Base-by-base conservation (phyloP, 73 alveolate species). In the Paramecium sexaurelia region DNA sequence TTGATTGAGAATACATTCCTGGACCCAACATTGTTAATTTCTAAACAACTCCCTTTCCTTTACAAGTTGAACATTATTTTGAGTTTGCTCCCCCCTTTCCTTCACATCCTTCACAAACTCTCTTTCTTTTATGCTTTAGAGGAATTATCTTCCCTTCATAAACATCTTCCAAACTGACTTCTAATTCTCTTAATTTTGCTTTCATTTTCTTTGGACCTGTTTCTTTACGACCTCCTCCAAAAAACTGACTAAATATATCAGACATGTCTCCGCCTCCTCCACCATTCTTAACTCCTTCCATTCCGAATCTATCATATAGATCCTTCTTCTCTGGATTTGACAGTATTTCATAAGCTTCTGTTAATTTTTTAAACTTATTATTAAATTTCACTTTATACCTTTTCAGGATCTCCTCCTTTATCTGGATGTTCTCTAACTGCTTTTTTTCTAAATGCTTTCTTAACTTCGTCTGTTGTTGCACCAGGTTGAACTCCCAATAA, bases 341-440 rank as follows among this genome's bases (percentile, higher is more conserved):
- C 47, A 98, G 93, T 24, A 97, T 95, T 66, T 97, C 99, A 88
- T 98, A 96, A 8, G 99, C 99, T 47, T 69, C 95, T 85, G 97
- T 92, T 67, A 97, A 66, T 73, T 96, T 99, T 90, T 97, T 96
- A 95, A 98, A 98, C 93, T 95, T 55, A 51, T 85, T 36, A 55
- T 36, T 78, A 78, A 22, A 20, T 20, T 36, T 41, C 24, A 45
- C 7, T 17, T 17, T 56, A 36, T 85, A 57, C 87, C 41, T 85
- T 97, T 92, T 98, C 96, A 36, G 98, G 97, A 67, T 94, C 98
- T 33, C 99, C 99, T 10, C 99, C 99, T 92, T 98, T 98, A 78
- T 98, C 99, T 57, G 99, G 99, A 94, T 98, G 99, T 85, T 96
- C 96, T 87, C 96, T 95, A 24, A 92, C 87, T 55, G 99, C 99